Conservation (phyloP, 1,284 basidiomycete genomes). For the Cryptococcus sp. region DNA sequence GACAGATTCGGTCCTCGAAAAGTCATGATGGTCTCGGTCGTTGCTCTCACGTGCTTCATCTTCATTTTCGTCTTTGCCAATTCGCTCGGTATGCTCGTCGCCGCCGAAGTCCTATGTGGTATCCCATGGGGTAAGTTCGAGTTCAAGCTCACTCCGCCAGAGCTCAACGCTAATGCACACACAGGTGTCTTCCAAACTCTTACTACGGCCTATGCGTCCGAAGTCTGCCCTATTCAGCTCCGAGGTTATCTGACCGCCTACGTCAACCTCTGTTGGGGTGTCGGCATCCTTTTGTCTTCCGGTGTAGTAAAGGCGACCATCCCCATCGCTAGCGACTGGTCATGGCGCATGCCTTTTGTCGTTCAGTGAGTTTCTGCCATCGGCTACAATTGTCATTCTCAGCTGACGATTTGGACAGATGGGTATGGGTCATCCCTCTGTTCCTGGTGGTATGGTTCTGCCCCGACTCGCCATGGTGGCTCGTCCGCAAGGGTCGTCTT, state of each 20-base stretch:
- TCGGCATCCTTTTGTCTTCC: slow-evolving; percentile 17
- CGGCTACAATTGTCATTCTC: neutral
- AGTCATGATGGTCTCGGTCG: slow-evolving; percentile 39
- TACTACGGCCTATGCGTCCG: slow-evolving; percentile 53
- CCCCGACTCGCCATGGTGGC: slow-evolving; percentile 52
- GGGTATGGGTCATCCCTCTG: slow-evolving; percentile 29
- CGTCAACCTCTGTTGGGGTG: slow-evolving; percentile 38
- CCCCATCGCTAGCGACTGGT: slow-evolving; percentile 16
- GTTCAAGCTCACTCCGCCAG: neutral
- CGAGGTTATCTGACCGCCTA: slow-evolving; percentile 51
- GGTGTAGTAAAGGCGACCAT: slow-evolving; percentile 31
- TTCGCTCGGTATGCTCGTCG: slow-evolving; percentile 40
- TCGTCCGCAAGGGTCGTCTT: slow-evolving; percentile 54
- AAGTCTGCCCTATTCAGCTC: slow-evolving; percentile 53
- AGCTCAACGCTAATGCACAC: neutral
- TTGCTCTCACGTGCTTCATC: slow-evolving; percentile 43
- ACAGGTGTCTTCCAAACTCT: slow-evolving; percentile 20
- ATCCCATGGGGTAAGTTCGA: slow-evolving; percentile 30
- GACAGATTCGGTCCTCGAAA: slow-evolving; percentile 52
- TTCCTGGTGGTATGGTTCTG: slow-evolving; percentile 21
- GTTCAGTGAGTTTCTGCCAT: slow-evolving; percentile 14
- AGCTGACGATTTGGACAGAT: slow-evolving; percentile 14
- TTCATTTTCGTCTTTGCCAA: slow-evolving; percentile 32
- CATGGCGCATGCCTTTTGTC: slow-evolving; percentile 25
- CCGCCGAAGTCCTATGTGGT: slow-evolving; percentile 45